Conservation (phyloP, 305 asterid genomes). For the Solanum hybrid region DNA sequence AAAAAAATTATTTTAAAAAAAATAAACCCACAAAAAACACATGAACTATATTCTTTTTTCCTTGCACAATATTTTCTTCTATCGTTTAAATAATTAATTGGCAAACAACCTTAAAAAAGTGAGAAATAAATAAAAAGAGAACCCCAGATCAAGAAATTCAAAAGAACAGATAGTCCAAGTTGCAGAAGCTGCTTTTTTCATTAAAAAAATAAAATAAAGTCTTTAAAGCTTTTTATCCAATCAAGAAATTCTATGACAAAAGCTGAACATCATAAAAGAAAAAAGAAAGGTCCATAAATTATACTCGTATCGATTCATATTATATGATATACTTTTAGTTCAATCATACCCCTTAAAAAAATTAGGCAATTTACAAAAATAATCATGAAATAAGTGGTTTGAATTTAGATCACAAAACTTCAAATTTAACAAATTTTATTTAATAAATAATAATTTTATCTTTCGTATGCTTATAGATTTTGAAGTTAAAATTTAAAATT, state of each 20-base stretch:
- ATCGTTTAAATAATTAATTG: not conserved
- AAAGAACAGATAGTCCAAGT: not conserved
- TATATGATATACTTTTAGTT: not conserved
- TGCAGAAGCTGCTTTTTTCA: not conserved
- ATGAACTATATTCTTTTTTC: not conserved
- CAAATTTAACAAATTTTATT: not conserved
- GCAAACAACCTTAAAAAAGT: not conserved
- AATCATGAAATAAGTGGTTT: not conserved
- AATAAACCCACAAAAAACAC: not conserved
- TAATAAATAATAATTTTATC: not conserved
- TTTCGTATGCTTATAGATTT: not conserved
- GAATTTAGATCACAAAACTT: not conserved
- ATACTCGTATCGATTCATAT: not conserved
- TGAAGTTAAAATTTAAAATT: not conserved
- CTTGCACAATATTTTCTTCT: not conserved
- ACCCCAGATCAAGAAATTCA: not conserved
- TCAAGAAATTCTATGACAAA: constrained; percentile 19
- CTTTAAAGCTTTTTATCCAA: constrained; percentile 11
- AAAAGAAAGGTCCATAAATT: not conserved
- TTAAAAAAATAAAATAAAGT: not conserved
- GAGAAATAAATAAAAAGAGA: not conserved
- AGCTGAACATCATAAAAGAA: not conserved
- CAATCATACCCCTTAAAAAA: not conserved
- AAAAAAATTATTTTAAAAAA: not conserved
- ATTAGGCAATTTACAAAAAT: not conserved